Evolutionary conservation across 2,329 filamentous ascomycete genomes (phyloP).

Genomic region (Penicillium freii): DNA sequence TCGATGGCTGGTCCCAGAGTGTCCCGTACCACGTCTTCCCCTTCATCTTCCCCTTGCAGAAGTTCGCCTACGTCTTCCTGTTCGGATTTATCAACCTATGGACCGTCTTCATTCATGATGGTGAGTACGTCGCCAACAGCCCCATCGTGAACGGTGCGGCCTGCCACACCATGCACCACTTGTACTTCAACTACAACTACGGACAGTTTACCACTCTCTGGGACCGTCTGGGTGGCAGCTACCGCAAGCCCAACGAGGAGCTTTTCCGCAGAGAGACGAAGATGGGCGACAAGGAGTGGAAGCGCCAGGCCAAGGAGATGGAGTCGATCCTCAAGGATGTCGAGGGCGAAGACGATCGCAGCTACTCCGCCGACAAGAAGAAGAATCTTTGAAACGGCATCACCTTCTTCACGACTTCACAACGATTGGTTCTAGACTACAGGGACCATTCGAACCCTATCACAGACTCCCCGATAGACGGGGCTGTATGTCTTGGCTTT

Average conservation of each 20-base stretch:
- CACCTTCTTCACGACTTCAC: slow-evolving; percentile 3
- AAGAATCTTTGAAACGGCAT: slow-evolving; percentile 35
- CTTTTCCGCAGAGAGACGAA: slow-evolving; percentile 82
- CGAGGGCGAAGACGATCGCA: slow-evolving; percentile 55
- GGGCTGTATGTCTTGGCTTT: neutral
- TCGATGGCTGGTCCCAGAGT: slow-evolving; percentile 86
- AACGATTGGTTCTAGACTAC: slow-evolving; percentile 3
- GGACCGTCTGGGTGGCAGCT: slow-evolving; percentile 84
- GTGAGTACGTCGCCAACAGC: slow-evolving; percentile 87
- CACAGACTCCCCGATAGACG: neutral
- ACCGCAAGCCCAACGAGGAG: slow-evolving; percentile 79
- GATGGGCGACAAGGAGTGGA: slow-evolving; percentile 78
- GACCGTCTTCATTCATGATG: slow-evolving; percentile 95
- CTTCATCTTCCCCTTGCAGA: slow-evolving; percentile 88
- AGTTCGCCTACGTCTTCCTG: slow-evolving; percentile 78
- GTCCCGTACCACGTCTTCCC: slow-evolving; percentile 92
- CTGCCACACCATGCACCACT: slow-evolving; percentile 91
- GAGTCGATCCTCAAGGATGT: slow-evolving; percentile 74
- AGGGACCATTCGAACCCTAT: neutral
- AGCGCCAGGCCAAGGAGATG: slow-evolving; percentile 71
- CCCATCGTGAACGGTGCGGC: slow-evolving; percentile 92
- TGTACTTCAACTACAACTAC: slow-evolving; percentile 89
- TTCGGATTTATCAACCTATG: slow-evolving; percentile 95
- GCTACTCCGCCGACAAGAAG: slow-evolving; percentile 36
- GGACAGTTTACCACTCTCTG: slow-evolving; percentile 92